A percentile compares a stretch with the other conserved stretches of the same genome.
These are phyloP conservation scores for Actinidia arguta DNA, from an alignment of 179 eudicot species.

Conservation along the genomic window DNA sequence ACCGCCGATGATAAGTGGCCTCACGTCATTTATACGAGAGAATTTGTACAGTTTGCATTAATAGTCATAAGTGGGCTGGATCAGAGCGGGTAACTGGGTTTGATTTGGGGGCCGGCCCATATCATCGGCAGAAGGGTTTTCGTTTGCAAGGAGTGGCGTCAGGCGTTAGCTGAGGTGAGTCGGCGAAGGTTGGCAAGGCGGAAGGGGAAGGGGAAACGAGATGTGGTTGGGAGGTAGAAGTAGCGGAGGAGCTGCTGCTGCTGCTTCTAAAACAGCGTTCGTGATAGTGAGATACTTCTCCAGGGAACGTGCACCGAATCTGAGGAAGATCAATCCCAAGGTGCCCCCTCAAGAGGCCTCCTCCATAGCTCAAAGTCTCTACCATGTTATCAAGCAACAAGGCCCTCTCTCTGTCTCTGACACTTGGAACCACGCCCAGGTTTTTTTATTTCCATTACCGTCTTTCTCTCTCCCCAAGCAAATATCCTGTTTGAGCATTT, in stretches of 20 bases:
- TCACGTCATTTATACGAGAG: too few species aligned
- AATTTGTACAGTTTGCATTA: too few species aligned
- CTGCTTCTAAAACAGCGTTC: slow-evolving; percentile 28
- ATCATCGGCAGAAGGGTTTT: neutral
- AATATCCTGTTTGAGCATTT: too few species aligned
- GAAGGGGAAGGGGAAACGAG: neutral
- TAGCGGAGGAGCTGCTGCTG: too few species aligned
- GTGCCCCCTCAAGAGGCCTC: slow-evolving; percentile 64
- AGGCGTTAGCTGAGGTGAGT: neutral
- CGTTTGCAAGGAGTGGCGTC: neutral
- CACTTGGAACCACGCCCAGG: slow-evolving; percentile 61
- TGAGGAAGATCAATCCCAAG: slow-evolving; percentile 67
- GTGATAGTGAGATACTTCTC: slow-evolving; percentile 57
- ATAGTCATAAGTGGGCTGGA: too few species aligned
- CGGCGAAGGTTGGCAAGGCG: neutral
- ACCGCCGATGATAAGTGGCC: too few species aligned
- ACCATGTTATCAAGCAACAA: slow-evolving; percentile 45
- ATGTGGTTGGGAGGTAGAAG: slow-evolving; percentile 44
- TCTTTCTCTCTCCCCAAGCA: neutral
- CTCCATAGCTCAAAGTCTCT: slow-evolving; percentile 56
- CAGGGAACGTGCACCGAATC: slow-evolving; percentile 49
- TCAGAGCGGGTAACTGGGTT: too few species aligned
- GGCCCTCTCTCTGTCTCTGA: slow-evolving; percentile 59
- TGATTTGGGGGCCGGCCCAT: too few species aligned
- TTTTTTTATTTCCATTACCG: slow-evolving; percentile 13